Conservation (phyloP, 2,329 filamentous ascomycete genomes). For the Dactylonectria macrodidyma region DNA sequence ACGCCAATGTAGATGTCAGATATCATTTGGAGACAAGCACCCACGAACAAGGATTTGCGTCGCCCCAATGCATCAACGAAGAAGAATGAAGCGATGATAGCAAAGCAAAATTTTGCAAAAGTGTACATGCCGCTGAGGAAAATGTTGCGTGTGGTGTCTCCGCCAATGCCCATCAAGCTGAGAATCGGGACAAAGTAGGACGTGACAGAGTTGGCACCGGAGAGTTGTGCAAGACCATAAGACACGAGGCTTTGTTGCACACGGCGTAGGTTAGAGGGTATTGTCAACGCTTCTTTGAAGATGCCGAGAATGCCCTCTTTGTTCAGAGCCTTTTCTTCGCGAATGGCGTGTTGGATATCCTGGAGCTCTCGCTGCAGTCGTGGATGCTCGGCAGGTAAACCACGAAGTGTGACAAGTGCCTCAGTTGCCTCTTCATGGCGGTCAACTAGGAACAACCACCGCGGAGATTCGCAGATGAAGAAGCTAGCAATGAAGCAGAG, state of each 20-base stretch:
- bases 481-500: slow-evolving; percentile 48
- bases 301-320: slow-evolving; percentile 39
- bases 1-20: slow-evolving; percentile 58
- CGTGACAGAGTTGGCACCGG: slow-evolving; percentile 60
- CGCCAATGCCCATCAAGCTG: slow-evolving; percentile 44
- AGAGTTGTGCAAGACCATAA: slow-evolving; percentile 59
- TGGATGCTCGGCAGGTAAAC: slow-evolving; percentile 44
- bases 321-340: slow-evolving; percentile 19
- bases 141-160: slow-evolving; percentile 50
- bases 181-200: slow-evolving; percentile 61
- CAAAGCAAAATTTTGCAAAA: slow-evolving; percentile 59
- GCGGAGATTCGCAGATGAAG: slow-evolving; percentile 55
- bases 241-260: slow-evolving; percentile 56
- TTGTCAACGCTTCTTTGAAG: slow-evolving; percentile 54
- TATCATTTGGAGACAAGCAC: slow-evolving; percentile 54
- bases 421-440: slow-evolving; percentile 46
- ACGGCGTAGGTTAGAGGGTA: slow-evolving; percentile 56
- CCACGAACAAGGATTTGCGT: slow-evolving; percentile 55
- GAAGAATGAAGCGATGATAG: slow-evolving; percentile 59
- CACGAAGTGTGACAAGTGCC: slow-evolving; percentile 41
- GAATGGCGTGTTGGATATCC: slow-evolving; percentile 51
- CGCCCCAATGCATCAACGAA: slow-evolving; percentile 61
- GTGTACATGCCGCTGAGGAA: slow-evolving; percentile 60
- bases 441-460: slow-evolving; percentile 52
- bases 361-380: slow-evolving; percentile 45